A percentile compares a stretch with the other conserved stretches of the same genome.
phyloP scores from a whole-genome alignment of 1,139 yeast species.

The Hansenula anomala region DNA sequence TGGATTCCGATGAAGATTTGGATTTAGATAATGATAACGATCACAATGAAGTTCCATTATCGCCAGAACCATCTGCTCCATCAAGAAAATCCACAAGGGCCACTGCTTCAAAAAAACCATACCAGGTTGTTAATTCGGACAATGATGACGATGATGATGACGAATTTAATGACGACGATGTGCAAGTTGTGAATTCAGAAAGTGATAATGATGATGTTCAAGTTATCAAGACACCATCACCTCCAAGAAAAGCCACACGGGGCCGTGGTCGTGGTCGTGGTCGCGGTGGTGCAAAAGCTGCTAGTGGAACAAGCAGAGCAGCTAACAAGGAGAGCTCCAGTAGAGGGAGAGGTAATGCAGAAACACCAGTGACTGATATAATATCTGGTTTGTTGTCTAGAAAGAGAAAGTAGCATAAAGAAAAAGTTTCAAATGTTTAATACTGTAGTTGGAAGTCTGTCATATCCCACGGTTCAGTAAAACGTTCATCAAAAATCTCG shows the following conservation, averaged over 20 bases:
- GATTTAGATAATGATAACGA: too few species aligned
- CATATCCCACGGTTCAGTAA: background rate
- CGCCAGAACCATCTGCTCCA: background rate
- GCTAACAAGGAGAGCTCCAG: background rate
- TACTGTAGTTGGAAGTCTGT: background rate
- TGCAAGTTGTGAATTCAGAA: background rate
- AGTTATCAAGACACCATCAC: constrained; percentile 4
- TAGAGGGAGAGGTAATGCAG: constrained; percentile 7
- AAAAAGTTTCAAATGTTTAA: background rate
- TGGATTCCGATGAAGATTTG: constrained; percentile 2
- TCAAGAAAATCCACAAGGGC: background rate
- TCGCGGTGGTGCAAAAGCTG: constrained; percentile 4
- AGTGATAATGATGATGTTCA: constrained; percentile 8
- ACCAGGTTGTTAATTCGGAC: constrained; percentile 8
- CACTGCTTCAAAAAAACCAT: constrained; percentile 4
- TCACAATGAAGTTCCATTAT: background rate
- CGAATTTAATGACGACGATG: background rate
- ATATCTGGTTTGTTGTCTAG: constrained; percentile 21
- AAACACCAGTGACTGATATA: constrained; percentile 24
- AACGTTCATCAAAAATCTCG: background rate
- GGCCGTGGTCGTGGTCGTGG: constrained; percentile 4
- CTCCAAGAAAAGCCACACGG: constrained; percentile 3
- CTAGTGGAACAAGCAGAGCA: background rate
- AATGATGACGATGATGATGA: constrained; percentile 7
- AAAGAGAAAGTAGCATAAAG: constrained; percentile 11